These are phyloP conservation scores for Bipolaris cookei DNA, from an alignment of 2,329 filamentous ascomycete genomes.

Conservation along the genomic window DNA sequence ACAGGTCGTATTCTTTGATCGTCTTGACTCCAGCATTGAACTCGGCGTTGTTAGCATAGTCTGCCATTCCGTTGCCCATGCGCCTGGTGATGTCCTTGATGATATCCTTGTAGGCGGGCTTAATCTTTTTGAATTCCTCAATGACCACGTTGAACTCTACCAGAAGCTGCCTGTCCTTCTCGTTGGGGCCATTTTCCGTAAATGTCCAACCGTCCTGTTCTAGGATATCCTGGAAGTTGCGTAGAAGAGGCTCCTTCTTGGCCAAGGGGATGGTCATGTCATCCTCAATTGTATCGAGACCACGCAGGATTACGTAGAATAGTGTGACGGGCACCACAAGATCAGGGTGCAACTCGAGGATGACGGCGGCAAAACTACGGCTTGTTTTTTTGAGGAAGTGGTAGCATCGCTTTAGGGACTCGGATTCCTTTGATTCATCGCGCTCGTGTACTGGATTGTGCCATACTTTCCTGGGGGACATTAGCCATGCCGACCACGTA, in stretches of 20 bases:
- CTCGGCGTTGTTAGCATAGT: conserved; percentile 86
- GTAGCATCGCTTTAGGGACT: conserved; percentile 82
- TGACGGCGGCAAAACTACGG: conserved; percentile 90
- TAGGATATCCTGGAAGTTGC: conserved; percentile 79
- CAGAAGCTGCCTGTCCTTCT: conserved; percentile 91
- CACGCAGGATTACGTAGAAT: conserved; percentile 92
- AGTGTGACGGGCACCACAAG: conserved; percentile 85
- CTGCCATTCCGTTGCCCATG: conserved; percentile 99
- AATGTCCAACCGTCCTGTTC: conserved; percentile 91
- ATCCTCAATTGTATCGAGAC: conserved; percentile 97
- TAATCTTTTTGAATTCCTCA: conserved; percentile 84
- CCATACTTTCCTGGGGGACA: conserved; percentile 82
- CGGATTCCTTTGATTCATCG: conserved; percentile 75
- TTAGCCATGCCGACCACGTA: conserved; percentile 14
- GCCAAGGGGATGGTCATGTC: conserved; percentile 88
- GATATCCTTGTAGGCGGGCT: conserved; percentile 81
- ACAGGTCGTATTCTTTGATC: conserved; percentile 88
- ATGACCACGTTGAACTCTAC: conserved; percentile 91
- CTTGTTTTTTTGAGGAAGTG: conserved; percentile 85
- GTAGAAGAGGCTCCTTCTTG: conserved; percentile 84
- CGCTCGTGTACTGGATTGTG: conserved; percentile 91
- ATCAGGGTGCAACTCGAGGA: conserved; percentile 94
- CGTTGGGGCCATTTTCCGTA: conserved; percentile 80
- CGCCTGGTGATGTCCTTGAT: conserved; percentile 90
- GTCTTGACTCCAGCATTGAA: conserved; percentile 84